Conservation (phyloP, 2,329 filamentous ascomycete genomes). For the Dothiorella sarmentorum region DNA sequence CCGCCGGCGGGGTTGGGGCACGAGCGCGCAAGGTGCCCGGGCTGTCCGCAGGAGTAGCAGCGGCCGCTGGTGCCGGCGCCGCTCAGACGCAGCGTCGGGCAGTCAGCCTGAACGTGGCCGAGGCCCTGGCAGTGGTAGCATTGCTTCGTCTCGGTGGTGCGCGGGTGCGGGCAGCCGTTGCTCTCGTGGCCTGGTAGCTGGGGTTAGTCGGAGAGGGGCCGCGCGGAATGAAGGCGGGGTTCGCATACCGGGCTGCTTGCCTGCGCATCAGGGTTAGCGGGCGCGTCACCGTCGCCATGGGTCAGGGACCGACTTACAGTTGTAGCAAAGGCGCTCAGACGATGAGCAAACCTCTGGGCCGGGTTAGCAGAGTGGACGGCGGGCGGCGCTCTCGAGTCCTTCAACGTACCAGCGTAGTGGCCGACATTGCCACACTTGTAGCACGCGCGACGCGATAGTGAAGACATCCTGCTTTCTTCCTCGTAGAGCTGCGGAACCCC, state of each 20-base stretch:
- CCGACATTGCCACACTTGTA: constrained; percentile 54
- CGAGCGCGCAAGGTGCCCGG: constrained; percentile 88
- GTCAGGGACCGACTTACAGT: constrained; percentile 63
- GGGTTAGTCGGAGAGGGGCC: constrained; percentile 25
- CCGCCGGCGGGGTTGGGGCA: constrained; percentile 75
- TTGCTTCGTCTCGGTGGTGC: constrained; percentile 97
- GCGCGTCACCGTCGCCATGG: neutral
- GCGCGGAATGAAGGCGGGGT: constrained; percentile 1
- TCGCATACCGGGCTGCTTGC: constrained; percentile 72
- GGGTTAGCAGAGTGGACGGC: neutral
- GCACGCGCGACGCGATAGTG: constrained; percentile 52
- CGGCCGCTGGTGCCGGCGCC: constrained; percentile 76
- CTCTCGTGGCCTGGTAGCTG: constrained; percentile 77
- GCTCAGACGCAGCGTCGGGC: constrained; percentile 90
- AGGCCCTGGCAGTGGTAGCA: constrained; percentile 99
- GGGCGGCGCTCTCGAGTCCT: constrained; percentile 21
- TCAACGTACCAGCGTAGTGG: constrained; percentile 50
- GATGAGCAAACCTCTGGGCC: constrained; percentile 87
- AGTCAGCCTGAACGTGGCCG: constrained; percentile 97
- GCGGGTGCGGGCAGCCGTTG: constrained; percentile 92
- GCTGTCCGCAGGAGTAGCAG: constrained; percentile 95
- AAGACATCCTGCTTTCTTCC: constrained; percentile 44
- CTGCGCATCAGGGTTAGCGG: constrained; percentile 37
- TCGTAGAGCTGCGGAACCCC: constrained; percentile 24
- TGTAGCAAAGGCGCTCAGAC: constrained; percentile 97